A percentile compares a stretch with the other conserved stretches of the same genome.
Evolutionary conservation across 2,329 filamentous ascomycete species (phyloP).

Genomic region (Fusarium guadeloupense): DNA sequence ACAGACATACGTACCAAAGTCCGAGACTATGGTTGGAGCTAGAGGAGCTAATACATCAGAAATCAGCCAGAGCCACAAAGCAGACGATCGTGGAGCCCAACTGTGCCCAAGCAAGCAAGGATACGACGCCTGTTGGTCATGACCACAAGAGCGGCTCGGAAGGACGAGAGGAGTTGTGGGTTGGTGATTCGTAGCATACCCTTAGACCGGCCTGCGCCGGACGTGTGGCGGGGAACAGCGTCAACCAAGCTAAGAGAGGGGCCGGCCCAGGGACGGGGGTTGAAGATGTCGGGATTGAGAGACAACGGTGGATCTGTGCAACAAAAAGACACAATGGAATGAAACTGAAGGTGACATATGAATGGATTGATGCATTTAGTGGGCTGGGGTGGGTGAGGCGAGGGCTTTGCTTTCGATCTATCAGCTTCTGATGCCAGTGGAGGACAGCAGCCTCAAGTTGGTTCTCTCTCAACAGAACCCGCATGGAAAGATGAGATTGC

Average conservation of each 20-base stretch:
- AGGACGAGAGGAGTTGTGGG: not conserved
- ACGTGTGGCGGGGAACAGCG: conserved; percentile 18
- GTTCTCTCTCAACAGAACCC: not conserved
- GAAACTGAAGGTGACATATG: conserved; percentile 12
- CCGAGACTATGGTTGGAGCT: not conserved
- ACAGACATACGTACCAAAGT: conserved; percentile 10
- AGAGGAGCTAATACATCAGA: not conserved
- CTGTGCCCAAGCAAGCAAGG: conserved; percentile 5
- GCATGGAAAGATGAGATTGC: not conserved
- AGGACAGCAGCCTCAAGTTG: conserved; percentile 9
- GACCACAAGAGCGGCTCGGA: not conserved
- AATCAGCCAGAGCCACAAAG: not conserved
- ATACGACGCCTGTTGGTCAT: conserved; percentile 1
- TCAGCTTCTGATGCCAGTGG: conserved; percentile 2
- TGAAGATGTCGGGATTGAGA: conserved; percentile 25
- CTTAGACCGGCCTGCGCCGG: conserved; percentile 17
- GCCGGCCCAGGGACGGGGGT: conserved; percentile 9
- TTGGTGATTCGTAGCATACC: conserved; percentile 18
- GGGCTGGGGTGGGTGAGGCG: conserved; percentile 12
- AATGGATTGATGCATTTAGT: conserved; percentile 1
- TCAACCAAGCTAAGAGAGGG: conserved; percentile 23
- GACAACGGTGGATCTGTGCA: conserved; percentile 37
- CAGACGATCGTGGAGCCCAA: conserved; percentile 17
- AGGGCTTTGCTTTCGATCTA: conserved; percentile 12
- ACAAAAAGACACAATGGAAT: conserved; percentile 19